Evolutionary conservation across 2,329 filamentous ascomycete species (phyloP), one percentile per base, ranked within the genome.

Genomic region (Blumeriella jaapii): DNA sequence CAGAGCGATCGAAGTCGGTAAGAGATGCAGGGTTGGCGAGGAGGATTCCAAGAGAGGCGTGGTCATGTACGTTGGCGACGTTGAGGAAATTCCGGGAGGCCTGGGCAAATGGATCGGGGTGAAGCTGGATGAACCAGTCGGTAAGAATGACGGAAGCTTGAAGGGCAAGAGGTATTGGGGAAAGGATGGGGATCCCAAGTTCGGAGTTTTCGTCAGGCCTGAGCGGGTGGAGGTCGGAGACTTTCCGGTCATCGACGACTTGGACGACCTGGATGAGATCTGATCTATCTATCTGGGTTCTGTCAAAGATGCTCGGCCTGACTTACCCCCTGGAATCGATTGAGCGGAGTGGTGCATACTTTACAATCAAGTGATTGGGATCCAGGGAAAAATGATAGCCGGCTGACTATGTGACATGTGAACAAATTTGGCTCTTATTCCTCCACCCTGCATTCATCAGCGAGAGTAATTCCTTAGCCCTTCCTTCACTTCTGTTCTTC

Each of bases 121-220:
- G 34, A 67, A 69, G 47, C 68, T 87, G 34, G 82, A 89, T 55
- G 82, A 89, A 59, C 82, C 83, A 1, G 78, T 79, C 27, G 83
- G 82, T 37, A 84, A 82, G 64, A 91, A 89, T 53, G 82, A 89
- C 56, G 83, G 84, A 40, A 78, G 74, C 49, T 73, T 86, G 47
- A 65, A 64, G 26, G 69, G 68, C 6, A 74, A 64, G 45, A 66
- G 75, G 45, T 89, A 87, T 60, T 91, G 85, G 68, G 54, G 53
- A 5, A 41, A 52, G 22, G 49, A 52, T 4, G 73, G 71, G 24
- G 58, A 68, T 43, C 61, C 74, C 40, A 87, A 85, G 56, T 74
- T 73, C 49, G 83, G 83, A 20, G 78, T 85, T 13, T 85, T 91
- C 59, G 81, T 87, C 18, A 68, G 81, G 44, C 77, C 83, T 3